Evolutionary conservation across 1,284 basidiomycete species (phyloP).

Genomic region (Gomphus bonarii): DNA sequence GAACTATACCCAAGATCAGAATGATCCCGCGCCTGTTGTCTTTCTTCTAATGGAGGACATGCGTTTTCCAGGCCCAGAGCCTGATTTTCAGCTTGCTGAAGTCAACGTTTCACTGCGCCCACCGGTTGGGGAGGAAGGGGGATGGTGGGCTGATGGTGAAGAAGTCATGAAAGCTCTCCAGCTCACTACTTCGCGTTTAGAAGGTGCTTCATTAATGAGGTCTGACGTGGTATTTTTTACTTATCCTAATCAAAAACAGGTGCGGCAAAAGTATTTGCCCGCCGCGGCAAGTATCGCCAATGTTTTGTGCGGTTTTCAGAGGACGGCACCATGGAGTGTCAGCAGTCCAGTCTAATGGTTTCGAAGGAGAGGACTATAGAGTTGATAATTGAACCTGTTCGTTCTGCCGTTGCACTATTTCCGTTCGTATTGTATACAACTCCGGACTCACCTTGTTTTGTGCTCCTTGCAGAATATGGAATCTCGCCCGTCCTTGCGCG

Average conservation of each 20-base stretch:
- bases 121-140: constrained; percentile 9
- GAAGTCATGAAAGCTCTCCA: constrained; percentile 16
- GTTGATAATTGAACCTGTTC: constrained; percentile 16
- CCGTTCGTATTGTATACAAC: not conserved
- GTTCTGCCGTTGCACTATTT: not conserved
- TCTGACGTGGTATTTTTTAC: too few species aligned
- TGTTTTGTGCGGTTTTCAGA: constrained; percentile 16
- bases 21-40: not conserved
- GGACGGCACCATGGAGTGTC: constrained; percentile 14
- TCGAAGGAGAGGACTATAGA: constrained; percentile 15
- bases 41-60: constrained; percentile 15
- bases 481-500: not conserved
- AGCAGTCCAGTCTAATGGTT: constrained; percentile 14
- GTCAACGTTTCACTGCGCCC: constrained; percentile 13
- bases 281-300: constrained; percentile 17
- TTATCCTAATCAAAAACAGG: constrained; percentile 5
- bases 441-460: not conserved
- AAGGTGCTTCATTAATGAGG: constrained; percentile 11
- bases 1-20: not conserved
- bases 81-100: constrained; percentile 16
- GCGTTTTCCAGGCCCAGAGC: constrained; percentile 10
- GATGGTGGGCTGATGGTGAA: constrained; percentile 16
- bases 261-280: constrained; percentile 16
- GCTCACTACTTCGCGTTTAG: constrained; percentile 14
- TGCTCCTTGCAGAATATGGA: not conserved